Evolutionary conservation across 2,329 filamentous ascomycete genomes (phyloP).

Genomic region (Fusarium nodosum): DNA sequence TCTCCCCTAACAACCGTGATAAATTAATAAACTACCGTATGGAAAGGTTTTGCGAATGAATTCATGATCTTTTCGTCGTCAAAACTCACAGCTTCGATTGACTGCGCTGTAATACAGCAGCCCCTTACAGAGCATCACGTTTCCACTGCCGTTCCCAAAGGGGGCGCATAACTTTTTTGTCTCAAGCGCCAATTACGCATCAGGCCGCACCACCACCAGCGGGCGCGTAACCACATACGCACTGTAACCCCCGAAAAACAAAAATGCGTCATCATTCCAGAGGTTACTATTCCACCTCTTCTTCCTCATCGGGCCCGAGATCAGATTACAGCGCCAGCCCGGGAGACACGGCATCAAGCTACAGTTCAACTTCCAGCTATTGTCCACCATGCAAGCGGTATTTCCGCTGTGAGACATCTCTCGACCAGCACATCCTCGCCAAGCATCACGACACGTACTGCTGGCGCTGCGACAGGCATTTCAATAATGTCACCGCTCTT

Average conservation of each 20-base stretch:
- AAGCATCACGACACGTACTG: slow-evolving; percentile 19
- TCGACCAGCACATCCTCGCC: slow-evolving; percentile 11
- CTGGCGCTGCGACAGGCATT: slow-evolving; percentile 22
- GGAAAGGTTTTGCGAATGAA: background rate
- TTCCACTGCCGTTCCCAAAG: background rate
- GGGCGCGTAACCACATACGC: background rate
- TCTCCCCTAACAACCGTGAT: slow-evolving; percentile 15
- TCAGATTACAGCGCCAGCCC: slow-evolving; percentile 3
- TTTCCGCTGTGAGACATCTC: slow-evolving; percentile 2
- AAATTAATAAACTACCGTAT: slow-evolving; percentile 7
- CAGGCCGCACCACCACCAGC: slow-evolving; percentile 1
- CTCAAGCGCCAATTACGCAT: background rate
- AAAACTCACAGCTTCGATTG: background rate
- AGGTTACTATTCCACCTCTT: background rate
- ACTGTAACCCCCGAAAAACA: background rate
- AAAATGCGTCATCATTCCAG: slow-evolving; percentile 7
- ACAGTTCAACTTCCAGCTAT: background rate
- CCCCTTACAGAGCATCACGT: background rate
- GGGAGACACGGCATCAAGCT: slow-evolving; percentile 3
- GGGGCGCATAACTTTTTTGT: background rate
- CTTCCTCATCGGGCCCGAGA: background rate
- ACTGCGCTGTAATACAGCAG: background rate
- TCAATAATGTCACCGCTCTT: background rate
- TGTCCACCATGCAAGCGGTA: slow-evolving; percentile 12
- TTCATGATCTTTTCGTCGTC: background rate